Evolutionary conservation across 202 grass and related monocot species (phyloP).

Genomic region (Sporobolus alterniflorus): DNA sequence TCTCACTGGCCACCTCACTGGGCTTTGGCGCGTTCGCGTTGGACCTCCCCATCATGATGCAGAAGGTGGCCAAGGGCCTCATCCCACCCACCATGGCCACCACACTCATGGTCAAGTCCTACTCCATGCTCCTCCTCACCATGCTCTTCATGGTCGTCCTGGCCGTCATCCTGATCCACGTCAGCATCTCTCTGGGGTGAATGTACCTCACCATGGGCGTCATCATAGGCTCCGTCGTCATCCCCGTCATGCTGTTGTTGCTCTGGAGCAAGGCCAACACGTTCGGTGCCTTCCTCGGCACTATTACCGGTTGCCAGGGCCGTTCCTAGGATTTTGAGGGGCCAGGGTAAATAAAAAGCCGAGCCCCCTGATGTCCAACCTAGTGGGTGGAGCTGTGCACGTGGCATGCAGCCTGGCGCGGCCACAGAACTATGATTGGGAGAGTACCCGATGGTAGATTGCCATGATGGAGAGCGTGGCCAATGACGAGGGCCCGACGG

Average conservation of each 20-base stretch:
- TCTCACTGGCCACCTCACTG: conserved; percentile 89
- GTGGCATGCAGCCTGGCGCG: conserved; percentile 58
- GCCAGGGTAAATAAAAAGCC: no score
- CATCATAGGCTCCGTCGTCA: conserved; percentile 79
- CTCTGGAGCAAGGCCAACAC: conserved; percentile 95
- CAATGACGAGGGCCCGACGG: conserved; percentile 60
- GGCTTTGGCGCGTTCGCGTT: conserved; percentile 88
- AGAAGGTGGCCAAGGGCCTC: conserved; percentile 75
- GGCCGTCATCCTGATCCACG: conserved; percentile 81
- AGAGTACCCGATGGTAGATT: conserved; percentile 73
- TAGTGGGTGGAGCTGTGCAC: conserved; percentile 77
- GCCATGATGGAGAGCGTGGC: conserved; percentile 66
- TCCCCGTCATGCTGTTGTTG: conserved; percentile 82
- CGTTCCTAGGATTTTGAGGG: conserved; percentile 88
- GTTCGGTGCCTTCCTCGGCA: conserved; percentile 64
- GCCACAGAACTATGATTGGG: conserved; percentile 92
- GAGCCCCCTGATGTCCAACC: conserved; percentile 80
- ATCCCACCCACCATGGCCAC: conserved; percentile 84
- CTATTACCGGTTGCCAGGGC: conserved; percentile 66
- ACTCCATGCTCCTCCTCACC: conserved; percentile 86
- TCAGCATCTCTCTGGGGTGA: conserved; percentile 82
- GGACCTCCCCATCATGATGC: conserved; percentile 70
- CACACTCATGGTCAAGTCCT: conserved; percentile 77
- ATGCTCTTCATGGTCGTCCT: conserved; percentile 98
- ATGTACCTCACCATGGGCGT: conserved; percentile 98